Base-by-base conservation (phyloP, 805 yeast species). In the Pichia deserticola region DNA sequence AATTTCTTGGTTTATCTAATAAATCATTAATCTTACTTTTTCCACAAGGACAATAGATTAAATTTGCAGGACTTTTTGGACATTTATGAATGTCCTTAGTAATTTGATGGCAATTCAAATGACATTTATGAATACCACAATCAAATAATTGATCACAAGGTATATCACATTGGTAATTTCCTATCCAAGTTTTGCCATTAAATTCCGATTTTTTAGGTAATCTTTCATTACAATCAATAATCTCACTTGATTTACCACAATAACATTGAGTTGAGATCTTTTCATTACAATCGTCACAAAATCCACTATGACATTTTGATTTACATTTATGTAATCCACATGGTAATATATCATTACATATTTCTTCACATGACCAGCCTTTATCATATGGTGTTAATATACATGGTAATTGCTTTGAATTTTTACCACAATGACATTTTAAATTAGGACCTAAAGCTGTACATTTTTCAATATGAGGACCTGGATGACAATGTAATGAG, bases 21-120 rank as follows among this genome's bases (percentile, higher is more conserved):
- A 44, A 37, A 1, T 70, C 70, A 1, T 60, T 60, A 9, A 83
- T 70, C 5, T 60, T 56, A 2, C 80, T 75, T 59, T 84, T 81
- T 1, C 96, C 96, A 71, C 97, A 89, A 36, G 84, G 85, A 67
- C 97, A 89, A 1, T 78, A 75, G 30, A 70, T 76, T n/a, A 83
- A 64, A 1, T 67, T 54, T 15, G 71, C 67, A 0, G 96, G 95
- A 5, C 86, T 71, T 41, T 72, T 69, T 11, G 84, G 85, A 66
- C 97, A 89, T 29, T 64, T 50, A 54, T 68, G 59, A 55, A 50
- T 42, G 5, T 41, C 42, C 3, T 27, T 38, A 0, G 69, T 55
- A 25, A 75, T 69, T 0, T 84, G 74, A 60, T 82, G 88, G 54
- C 93, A 84, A 42, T 62, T 40, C 1, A 60, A 45, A 13, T 60